phyloP scores from a whole-genome alignment of 2,329 filamentous ascomycete species.

The Zymoseptoria tritici region DNA sequence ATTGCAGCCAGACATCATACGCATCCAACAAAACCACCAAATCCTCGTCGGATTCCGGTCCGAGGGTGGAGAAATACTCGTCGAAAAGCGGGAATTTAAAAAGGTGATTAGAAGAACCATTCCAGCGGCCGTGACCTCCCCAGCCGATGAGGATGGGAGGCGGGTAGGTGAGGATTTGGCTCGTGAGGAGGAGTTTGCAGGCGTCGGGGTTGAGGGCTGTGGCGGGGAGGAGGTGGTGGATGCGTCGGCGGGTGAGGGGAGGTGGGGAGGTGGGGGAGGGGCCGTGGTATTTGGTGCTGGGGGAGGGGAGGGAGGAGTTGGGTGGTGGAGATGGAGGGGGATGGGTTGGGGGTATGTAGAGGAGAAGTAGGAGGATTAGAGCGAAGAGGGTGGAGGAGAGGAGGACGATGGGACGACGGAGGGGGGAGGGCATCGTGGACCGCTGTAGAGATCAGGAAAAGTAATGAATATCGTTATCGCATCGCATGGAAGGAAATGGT shows the following conservation, averaged over 20 bases:
- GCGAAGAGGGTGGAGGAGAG: neutral
- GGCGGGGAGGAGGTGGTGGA: slow-evolving; percentile 8
- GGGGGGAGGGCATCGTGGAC: neutral
- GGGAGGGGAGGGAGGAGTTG: neutral
- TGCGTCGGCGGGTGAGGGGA: neutral
- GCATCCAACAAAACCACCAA: slow-evolving; percentile 57
- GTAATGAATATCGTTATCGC: neutral
- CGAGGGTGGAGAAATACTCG: slow-evolving; percentile 10
- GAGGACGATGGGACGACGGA: neutral
- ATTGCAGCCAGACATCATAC: slow-evolving; percentile 57
- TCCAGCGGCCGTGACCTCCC: slow-evolving; percentile 8
- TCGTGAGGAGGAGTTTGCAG: slow-evolving; percentile 16
- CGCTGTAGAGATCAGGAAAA: neutral
- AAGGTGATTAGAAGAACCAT: slow-evolving; percentile 8
- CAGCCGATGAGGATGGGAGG: slow-evolving; percentile 38
- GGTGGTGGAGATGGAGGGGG: no score
- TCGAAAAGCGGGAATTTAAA: slow-evolving; percentile 13
- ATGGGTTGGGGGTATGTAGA: neutral
- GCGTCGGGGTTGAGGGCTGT: slow-evolving; percentile 3
- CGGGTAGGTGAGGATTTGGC: slow-evolving; percentile 52
- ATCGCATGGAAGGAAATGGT: neutral
- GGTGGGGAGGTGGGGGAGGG: neutral
- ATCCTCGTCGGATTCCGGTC: slow-evolving; percentile 37
- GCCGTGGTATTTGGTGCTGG: neutral
- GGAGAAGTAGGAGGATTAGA: neutral